These are phyloP conservation scores for Debaryomyces fabryi DNA, from an alignment of 1,139 yeast species.

Conservation along the genomic window DNA sequence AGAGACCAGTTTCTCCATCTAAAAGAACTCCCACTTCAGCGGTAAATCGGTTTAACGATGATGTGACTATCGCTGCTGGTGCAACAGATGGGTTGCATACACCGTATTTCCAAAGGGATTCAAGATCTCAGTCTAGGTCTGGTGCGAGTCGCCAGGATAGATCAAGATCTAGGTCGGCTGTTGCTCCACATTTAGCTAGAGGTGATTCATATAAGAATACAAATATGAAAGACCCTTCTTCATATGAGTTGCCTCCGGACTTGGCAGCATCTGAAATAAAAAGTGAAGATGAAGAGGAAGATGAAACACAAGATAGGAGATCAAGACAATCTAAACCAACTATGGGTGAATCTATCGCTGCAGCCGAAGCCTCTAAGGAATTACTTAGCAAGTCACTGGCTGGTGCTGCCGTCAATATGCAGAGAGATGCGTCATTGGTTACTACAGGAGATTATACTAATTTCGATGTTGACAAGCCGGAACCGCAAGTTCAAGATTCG, in stretches of 20 bases:
- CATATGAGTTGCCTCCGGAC: slow-evolving; percentile 50
- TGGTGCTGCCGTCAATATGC: slow-evolving; percentile 13
- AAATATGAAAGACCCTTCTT: slow-evolving; percentile 40
- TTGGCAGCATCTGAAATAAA: slow-evolving; percentile 21
- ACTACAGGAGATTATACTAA: slow-evolving; percentile 55
- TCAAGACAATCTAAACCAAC: slow-evolving; percentile 51
- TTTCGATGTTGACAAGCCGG: slow-evolving; percentile 47
- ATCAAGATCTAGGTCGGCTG: slow-evolving; percentile 34
- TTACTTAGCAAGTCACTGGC: slow-evolving; percentile 12
- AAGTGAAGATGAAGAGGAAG: slow-evolving; percentile 11
- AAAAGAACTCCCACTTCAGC: not conserved
- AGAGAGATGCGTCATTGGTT: slow-evolving; percentile 46
- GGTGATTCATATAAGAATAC: slow-evolving; percentile 66
- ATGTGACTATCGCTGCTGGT: not conserved
- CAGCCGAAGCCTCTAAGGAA: slow-evolving; percentile 37
- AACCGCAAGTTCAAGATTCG: slow-evolving; percentile 13
- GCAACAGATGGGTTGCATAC: slow-evolving; percentile 36
- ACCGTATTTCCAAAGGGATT: slow-evolving; percentile 47
- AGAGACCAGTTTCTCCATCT: slow-evolving; percentile 5
- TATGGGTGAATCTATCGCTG: slow-evolving; percentile 52
- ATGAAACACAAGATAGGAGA: slow-evolving; percentile 37
- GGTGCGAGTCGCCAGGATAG: slow-evolving; percentile 23
- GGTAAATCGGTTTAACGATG: not conserved
- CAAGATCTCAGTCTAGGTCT: slow-evolving; percentile 29
- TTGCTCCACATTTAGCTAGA: slow-evolving; percentile 61